phyloP scores from a whole-genome alignment of 2,329 filamentous ascomycete species.

The Diaporthe vaccinii region DNA sequence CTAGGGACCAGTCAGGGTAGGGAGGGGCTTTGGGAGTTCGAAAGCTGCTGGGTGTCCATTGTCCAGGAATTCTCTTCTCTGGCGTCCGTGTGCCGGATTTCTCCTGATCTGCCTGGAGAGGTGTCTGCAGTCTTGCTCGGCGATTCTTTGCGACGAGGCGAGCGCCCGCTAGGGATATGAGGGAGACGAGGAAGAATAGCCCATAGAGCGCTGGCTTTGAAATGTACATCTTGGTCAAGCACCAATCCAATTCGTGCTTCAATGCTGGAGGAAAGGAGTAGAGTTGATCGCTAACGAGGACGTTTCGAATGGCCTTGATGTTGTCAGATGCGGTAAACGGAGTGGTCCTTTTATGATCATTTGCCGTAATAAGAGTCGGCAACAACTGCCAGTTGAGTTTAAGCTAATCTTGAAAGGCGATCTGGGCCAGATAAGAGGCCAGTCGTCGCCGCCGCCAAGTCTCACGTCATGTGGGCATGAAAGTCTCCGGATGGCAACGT shows the following conservation, averaged over 20 bases:
- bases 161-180: slow-evolving; percentile 21
- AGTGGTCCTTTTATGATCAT: background rate
- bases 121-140: background rate
- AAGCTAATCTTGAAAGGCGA: slow-evolving; percentile 17
- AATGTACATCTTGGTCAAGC: background rate
- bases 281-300: background rate
- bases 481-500: slow-evolving; percentile 2
- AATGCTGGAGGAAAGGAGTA: too few species aligned
- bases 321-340: slow-evolving; percentile 5
- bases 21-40: slow-evolving; percentile 70
- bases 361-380: background rate
- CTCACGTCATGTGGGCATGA: slow-evolving; percentile 23
- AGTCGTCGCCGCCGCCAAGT: slow-evolving; percentile 13
- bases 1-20: slow-evolving; percentile 78
- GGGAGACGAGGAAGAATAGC: slow-evolving; percentile 20
- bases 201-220: slow-evolving; percentile 27
- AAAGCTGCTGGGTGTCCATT: slow-evolving; percentile 72
- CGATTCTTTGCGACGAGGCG: slow-evolving; percentile 25
- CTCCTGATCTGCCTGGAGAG: background rate
- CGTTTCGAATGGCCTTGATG: background rate
- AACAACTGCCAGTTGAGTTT: slow-evolving; percentile 16
- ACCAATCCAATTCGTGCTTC: background rate
- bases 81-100: slow-evolving; percentile 20
- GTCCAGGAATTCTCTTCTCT: slow-evolving; percentile 46
- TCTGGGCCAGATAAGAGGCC: slow-evolving; percentile 24